phyloP scores from a whole-genome alignment of 805 yeast species.

The Ogataea haglerorum region DNA sequence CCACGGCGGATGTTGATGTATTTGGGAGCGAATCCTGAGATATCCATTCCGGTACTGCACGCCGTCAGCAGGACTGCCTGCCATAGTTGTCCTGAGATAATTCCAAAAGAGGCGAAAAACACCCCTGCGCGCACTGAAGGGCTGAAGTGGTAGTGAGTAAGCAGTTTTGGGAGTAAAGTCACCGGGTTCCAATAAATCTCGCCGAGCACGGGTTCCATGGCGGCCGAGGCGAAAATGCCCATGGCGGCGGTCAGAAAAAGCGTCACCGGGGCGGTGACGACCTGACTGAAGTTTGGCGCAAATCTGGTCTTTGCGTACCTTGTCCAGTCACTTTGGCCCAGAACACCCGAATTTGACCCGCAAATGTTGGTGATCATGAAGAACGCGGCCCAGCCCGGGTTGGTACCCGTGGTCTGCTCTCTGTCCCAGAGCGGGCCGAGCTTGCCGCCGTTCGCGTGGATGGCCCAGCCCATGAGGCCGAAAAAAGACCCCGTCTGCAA shows the following conservation, averaged over 20 bases:
- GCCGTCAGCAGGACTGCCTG: slow-evolving; percentile 40
- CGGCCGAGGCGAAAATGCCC: slow-evolving; percentile 50
- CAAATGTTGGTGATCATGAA: slow-evolving; percentile 38
- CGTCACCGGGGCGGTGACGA: slow-evolving; percentile 37
- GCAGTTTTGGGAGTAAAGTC: slow-evolving; percentile 41
- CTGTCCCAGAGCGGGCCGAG: slow-evolving; percentile 26
- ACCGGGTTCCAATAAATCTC: slow-evolving; percentile 51
- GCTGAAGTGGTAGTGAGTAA: slow-evolving; percentile 33
- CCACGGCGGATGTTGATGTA: slow-evolving; percentile 46
- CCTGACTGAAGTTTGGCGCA: slow-evolving; percentile 20
- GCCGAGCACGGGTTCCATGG: slow-evolving; percentile 46
- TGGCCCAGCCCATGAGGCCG: slow-evolving; percentile 29
- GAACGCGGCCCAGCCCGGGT: slow-evolving; percentile 39
- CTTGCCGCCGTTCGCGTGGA: slow-evolving; percentile 31
- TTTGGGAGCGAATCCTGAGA: slow-evolving; percentile 45
- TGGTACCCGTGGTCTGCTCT: slow-evolving; percentile 21
- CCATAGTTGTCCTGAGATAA: slow-evolving; percentile 36
- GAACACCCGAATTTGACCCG: slow-evolving; percentile 38
- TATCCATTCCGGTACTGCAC: slow-evolving; percentile 48
- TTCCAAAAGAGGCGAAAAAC: slow-evolving; percentile 42
- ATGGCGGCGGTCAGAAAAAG: slow-evolving; percentile 74
- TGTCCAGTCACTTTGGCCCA: slow-evolving; percentile 43
- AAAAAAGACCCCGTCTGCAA: slow-evolving; percentile 27
- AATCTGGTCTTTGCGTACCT: slow-evolving; percentile 32
- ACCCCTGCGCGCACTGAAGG: slow-evolving; percentile 45